A percentile compares a stretch with the other conserved stretches of the same genome.
phyloP scores from a whole-genome alignment of 768 basidiomycete species.

The Hydnum rufescens region DNA sequence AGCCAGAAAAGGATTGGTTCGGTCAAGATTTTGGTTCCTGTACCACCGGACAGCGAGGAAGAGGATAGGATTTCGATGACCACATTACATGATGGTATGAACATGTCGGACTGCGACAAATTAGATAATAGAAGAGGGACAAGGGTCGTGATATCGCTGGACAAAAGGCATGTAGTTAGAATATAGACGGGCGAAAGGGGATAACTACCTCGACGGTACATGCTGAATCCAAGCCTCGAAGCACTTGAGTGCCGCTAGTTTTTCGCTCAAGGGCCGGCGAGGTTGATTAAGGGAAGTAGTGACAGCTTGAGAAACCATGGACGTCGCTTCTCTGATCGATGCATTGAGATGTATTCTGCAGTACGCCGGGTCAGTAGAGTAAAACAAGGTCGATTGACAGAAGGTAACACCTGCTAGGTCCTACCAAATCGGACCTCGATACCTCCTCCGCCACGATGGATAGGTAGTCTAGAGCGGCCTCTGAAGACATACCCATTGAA shows the following conservation, averaged over 20 bases:
- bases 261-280: conserved; percentile 24
- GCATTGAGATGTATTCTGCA: conserved; percentile 41
- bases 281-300: conserved; percentile 31
- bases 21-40: conserved; percentile 49
- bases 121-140: conserved; percentile 22
- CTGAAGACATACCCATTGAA: conserved; percentile 35
- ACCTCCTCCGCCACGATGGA: conserved; percentile 66
- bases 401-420: conserved; percentile 18
- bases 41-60: conserved; percentile 51
- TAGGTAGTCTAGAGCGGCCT: conserved; percentile 52
- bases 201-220: conserved; percentile 45
- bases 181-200: no score
- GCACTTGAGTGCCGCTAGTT: conserved; percentile 56
- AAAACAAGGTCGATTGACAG: conserved; percentile 5
- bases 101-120: conserved; percentile 32
- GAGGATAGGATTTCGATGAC: conserved; percentile 61
- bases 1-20: conserved; percentile 78
- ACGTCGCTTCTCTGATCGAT: conserved; percentile 43
- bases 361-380: no score
- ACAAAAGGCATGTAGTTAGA: no score
- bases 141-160: conserved; percentile 43
- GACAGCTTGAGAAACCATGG: conserved; percentile 54
- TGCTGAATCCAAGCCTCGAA: conserved; percentile 66
- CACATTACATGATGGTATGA: conserved; percentile 47
- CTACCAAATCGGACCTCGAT: conserved; percentile 33